Percentiles rank a stretch among this genome's conserved stretches.
phyloP scores from a whole-genome alignment of 768 basidiomycete species.

The Wakefieldia striispora region DNA sequence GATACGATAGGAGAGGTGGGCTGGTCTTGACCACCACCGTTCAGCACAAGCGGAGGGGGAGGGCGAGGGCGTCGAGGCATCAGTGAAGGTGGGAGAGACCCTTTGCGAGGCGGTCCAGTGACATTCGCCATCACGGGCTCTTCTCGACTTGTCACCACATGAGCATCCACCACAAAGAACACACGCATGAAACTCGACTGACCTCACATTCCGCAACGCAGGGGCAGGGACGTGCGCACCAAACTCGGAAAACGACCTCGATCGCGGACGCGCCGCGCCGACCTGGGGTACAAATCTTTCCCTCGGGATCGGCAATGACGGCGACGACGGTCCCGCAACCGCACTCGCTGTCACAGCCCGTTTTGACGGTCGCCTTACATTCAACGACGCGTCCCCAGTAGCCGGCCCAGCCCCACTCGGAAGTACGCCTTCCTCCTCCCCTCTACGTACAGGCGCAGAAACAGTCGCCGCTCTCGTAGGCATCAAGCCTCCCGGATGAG shows the following conservation, averaged over 20 bases:
- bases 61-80: conserved; percentile 14
- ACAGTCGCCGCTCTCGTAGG: conserved; percentile 32
- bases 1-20: conserved; percentile 19
- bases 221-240: conserved; percentile 32
- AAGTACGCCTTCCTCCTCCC: background rate
- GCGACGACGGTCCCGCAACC: background rate
- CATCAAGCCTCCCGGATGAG: background rate
- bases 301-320: conserved; percentile 41
- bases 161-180: background rate
- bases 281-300: conserved; percentile 64
- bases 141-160: conserved; percentile 16
- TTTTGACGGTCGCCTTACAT: conserved; percentile 18
- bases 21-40: conserved; percentile 1
- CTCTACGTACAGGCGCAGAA: conserved; percentile 30
- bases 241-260: conserved; percentile 77
- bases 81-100: conserved; percentile 21
- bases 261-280: conserved; percentile 50
- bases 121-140: conserved; percentile 15
- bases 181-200: background rate
- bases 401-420: background rate
- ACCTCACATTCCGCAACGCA: conserved; percentile 17
- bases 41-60: conserved; percentile 19
- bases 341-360: conserved; percentile 9
- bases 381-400: background rate
- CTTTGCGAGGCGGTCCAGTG: conserved; percentile 1